phyloP scores from a whole-genome alignment of 2,329 filamentous ascomycete species.

The Claviceps lovelessii region DNA sequence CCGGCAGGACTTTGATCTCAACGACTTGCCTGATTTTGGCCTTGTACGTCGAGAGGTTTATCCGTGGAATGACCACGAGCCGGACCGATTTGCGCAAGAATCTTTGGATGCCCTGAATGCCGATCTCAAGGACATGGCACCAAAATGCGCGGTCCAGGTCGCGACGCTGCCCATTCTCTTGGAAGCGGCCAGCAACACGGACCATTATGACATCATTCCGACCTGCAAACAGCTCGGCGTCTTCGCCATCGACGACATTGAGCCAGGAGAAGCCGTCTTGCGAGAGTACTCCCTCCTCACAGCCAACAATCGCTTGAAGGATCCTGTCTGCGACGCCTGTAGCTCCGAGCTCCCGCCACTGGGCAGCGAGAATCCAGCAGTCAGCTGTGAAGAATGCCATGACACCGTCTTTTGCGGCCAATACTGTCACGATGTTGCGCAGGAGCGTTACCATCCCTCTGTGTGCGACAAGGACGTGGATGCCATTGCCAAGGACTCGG shows the following conservation, averaged over 20 bases:
- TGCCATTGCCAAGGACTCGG: slow-evolving; percentile 48
- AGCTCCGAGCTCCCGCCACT: slow-evolving; percentile 56
- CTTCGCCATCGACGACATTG: slow-evolving; percentile 72
- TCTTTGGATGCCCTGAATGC: slow-evolving; percentile 59
- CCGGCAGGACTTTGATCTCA: slow-evolving; percentile 30
- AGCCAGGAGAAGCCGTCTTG: slow-evolving; percentile 61
- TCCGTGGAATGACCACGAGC: slow-evolving; percentile 53
- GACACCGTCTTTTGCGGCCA: slow-evolving; percentile 54
- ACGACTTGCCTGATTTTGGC: slow-evolving; percentile 53
- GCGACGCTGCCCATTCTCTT: slow-evolving; percentile 62
- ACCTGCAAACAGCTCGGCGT: slow-evolving; percentile 71
- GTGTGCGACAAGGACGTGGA: slow-evolving; percentile 54
- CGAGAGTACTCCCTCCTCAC: slow-evolving; percentile 76
- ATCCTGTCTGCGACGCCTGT: slow-evolving; percentile 80
- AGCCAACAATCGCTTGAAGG: slow-evolving; percentile 76
- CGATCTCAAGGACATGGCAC: slow-evolving; percentile 53
- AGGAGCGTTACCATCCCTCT: slow-evolving; percentile 46
- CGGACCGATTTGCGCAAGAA: slow-evolving; percentile 55
- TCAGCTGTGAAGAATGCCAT: slow-evolving; percentile 45
- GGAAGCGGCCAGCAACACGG: slow-evolving; percentile 35
- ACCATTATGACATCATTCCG: slow-evolving; percentile 33
- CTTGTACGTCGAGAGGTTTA: slow-evolving; percentile 57
- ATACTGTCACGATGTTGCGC: slow-evolving; percentile 42
- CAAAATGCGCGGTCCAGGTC: slow-evolving; percentile 67
- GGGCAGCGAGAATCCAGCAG: slow-evolving; percentile 28